These are phyloP conservation scores for Cryptosporidium baileyi DNA, from an alignment of 169 alveolate species.

Conservation along the genomic window DNA sequence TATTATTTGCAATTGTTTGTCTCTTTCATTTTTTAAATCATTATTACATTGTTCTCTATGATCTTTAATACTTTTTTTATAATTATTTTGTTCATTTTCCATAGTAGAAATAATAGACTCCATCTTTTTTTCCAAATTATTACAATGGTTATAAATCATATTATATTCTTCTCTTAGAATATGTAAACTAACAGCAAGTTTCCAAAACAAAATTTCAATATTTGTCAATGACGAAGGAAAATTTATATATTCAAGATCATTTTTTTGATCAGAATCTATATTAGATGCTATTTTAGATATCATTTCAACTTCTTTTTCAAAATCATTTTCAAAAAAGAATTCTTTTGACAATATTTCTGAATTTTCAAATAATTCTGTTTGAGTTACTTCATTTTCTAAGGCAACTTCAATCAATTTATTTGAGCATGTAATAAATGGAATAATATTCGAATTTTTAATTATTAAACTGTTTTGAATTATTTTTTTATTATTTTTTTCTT, in stretches of 20 bases:
- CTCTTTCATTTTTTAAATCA: neutral
- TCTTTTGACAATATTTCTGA: neutral
- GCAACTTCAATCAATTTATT: constrained; percentile 38
- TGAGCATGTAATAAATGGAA: constrained; percentile 47
- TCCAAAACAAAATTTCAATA: constrained; percentile 58
- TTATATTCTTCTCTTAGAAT: constrained; percentile 43
- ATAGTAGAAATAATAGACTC: neutral
- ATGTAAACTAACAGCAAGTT: constrained; percentile 21
- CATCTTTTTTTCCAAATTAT: neutral
- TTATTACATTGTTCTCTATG: neutral
- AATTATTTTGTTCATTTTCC: constrained; percentile 4
- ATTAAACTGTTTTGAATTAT: neutral
- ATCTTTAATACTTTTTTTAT: neutral
- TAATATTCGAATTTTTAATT: neutral
- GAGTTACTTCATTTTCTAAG: too few species aligned
- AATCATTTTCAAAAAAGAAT: constrained; percentile 21
- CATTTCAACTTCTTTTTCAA: constrained; percentile 30
- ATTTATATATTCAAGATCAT: neutral
- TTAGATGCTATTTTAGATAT: constrained; percentile 33
- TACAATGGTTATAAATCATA: neutral
- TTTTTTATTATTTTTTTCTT: neutral
- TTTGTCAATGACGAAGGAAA: constrained; percentile 33
- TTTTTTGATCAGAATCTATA: neutral
- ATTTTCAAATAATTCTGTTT: neutral
- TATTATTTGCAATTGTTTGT: neutral